Evolutionary conservation across 306 rosid genomes (phyloP).

Genomic region (Mimosa bimucronata): DNA sequence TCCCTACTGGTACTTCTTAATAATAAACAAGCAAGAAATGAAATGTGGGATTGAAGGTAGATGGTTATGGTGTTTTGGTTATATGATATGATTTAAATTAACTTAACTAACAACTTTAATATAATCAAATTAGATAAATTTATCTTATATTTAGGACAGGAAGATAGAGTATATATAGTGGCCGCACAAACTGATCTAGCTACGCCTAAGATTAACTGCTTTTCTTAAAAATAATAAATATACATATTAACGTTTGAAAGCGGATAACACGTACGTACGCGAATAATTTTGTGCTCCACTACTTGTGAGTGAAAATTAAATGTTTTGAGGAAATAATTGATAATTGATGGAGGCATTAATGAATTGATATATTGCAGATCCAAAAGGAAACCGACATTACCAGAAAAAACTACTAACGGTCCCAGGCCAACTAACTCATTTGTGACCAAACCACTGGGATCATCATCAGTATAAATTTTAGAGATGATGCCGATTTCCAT

Average conservation of each 20-base stretch:
- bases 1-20: too few species aligned
- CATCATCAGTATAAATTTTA: not conserved
- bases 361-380: conserved; percentile 8
- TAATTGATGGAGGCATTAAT: conserved; percentile 31
- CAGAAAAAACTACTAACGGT: conserved; percentile 75
- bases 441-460: conserved; percentile 27
- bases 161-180: too few species aligned
- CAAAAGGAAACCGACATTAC: conserved; percentile 53
- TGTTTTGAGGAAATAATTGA: conserved; percentile 39
- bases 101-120: too few species aligned
- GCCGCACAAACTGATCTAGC: not conserved
- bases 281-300: conserved; percentile 35
- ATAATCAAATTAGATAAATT: too few species aligned
- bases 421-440: conserved; percentile 45
- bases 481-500: not conserved
- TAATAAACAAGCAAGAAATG: too few species aligned
- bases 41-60: too few species aligned
- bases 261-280: conserved; percentile 19
- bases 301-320: conserved; percentile 35
- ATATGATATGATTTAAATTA: too few species aligned
- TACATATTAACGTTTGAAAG: conserved; percentile 13
- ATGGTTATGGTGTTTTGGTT: too few species aligned
- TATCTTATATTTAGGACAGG: too few species aligned
- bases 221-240: not conserved
- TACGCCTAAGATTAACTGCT: conserved; percentile 11